Evolutionary conservation across 106 monocot genomes (phyloP), one percentile per base, ranked within the genome.

Genomic region (Allium fistulosum): DNA sequence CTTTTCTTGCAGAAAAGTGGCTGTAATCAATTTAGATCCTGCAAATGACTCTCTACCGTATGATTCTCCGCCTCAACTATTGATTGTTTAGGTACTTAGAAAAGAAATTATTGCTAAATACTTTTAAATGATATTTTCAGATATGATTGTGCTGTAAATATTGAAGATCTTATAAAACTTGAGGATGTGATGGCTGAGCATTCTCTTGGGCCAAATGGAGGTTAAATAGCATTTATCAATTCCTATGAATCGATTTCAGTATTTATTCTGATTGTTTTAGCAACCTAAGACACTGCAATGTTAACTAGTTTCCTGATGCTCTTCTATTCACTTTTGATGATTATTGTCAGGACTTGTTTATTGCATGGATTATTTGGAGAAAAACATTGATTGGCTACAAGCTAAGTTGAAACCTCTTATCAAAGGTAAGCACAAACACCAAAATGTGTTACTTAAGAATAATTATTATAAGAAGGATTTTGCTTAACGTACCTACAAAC

Each of bases 161-260:
- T 96, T 26, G 96, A 96, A 60, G 88, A 92, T 71, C 84, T 96
- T 12, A 76, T 92, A 72, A 96, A 92, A 71, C 88, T 92, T 12
- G 83, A 84, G 70, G 91, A 92, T 80, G 96, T 86, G 53, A 96
- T 91, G 91, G 62, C 72, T 46, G 86, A 92, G 66, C 91, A 92
- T 78, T 84, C 81, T 56, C 91, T 96, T 79, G 96, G 96, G n/a
- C 96, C 96, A 58, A 96, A 96, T 86, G 96, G 96, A 96, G 96
- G 95, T 95, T 55, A 66, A 53, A 26, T 2, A 37, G 37, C 37
- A 37, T 37, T 37, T 37, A 37, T 37, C 37, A 37, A 5, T 10
- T 62, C 62, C 17, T 9, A 66, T 17, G 15, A 28, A 11, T 67
- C 13, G 1, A 61, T 61, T 13, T 67, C 27, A 3, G 4, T 67